Evolutionary conservation across 257 asterid species (phyloP), one percentile per base, ranked within the genome.

Genomic region (Verbascum thapsus): DNA sequence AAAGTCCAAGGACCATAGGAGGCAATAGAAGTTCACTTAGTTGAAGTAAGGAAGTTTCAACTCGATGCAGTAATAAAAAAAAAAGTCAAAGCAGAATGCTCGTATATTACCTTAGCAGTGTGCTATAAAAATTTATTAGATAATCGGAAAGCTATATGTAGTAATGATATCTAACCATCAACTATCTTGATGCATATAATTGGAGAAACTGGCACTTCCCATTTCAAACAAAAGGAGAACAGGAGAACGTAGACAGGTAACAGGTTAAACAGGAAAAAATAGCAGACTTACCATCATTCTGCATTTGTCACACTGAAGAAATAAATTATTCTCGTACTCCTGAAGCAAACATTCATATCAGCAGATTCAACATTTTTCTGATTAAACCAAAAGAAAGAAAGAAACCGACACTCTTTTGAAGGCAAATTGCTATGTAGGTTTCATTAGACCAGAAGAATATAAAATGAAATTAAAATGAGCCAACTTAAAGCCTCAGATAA

Each of bases 251-350:
- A n/a, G n/a, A n/a, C n/a, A n/a, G n/a, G n/a, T n/a, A n/a, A n/a
- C 49, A 66, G 56, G 35, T 38, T 38, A 17, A 48, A 55, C 52
- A 22, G 17, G 7, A 19, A 19, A 61, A 17, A 66, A 15, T 43
- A n/a, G 34, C 38, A 19, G 68, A 73, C 77, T 73, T 81, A 94
- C 99, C 99, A 94, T 94, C 84, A 94, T 94, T 77, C 99, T 79
- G 86, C 99, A 94, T 78, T 94, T 94, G 79, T 94, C 99, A 70
- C 99, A 94, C 92, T 94, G 99, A 82, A 94, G 85, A 78, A 94
- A 94, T 78, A 90, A 74, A 76, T 94, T 87, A 63, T 83, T 87
- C 95, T 87, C 99, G 61, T 94, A 94, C 86, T 94, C 99, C 99
- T 94, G 89, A 59, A 76, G 47, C 37, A 76, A 70, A 78, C 16